Evolutionary conservation across 2,329 filamentous ascomycete genomes (phyloP).

Genomic region (Aspergillus glaucus): DNA sequence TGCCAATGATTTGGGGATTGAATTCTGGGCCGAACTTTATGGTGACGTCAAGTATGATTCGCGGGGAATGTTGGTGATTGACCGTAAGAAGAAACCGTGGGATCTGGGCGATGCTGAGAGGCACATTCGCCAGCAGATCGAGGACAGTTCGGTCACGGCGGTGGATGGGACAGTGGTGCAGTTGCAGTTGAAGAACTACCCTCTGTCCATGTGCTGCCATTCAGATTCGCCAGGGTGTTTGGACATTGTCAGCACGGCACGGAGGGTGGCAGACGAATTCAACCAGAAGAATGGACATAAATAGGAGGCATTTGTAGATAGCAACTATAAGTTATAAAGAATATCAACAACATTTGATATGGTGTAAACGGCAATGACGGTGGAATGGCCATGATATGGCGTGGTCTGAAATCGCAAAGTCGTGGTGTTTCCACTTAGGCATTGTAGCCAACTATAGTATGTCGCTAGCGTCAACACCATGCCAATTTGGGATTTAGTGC

Average conservation of each 20-base stretch:
- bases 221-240: constrained; percentile 43
- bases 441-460: too few relatives aligned
- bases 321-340: not conserved
- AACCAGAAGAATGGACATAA: constrained; percentile 28
- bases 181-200: constrained; percentile 37
- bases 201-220: constrained; percentile 42
- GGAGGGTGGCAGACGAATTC: constrained; percentile 37
- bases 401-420: too few relatives aligned
- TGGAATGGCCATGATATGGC: too few relatives aligned
- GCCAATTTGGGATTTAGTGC: too few relatives aligned
- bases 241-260: constrained; percentile 38
- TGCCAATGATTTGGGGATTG: constrained; percentile 47
- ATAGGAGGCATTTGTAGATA: not conserved
- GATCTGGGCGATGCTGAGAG: constrained; percentile 34
- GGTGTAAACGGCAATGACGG: constrained; percentile 7
- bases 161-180: constrained; percentile 35
- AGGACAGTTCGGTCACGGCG: constrained; percentile 36
- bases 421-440: too few relatives aligned
- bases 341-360: constrained; percentile 11
- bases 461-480: too few relatives aligned
- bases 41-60: constrained; percentile 52
- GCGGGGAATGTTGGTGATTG: constrained; percentile 49
- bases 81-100: constrained; percentile 53
- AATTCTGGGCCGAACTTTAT: constrained; percentile 51
- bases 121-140: constrained; percentile 39